These are phyloP conservation scores for Paracoccidioides brasiliensis DNA, from an alignment of 2,329 filamentous ascomycete genomes.

Conservation along the genomic window DNA sequence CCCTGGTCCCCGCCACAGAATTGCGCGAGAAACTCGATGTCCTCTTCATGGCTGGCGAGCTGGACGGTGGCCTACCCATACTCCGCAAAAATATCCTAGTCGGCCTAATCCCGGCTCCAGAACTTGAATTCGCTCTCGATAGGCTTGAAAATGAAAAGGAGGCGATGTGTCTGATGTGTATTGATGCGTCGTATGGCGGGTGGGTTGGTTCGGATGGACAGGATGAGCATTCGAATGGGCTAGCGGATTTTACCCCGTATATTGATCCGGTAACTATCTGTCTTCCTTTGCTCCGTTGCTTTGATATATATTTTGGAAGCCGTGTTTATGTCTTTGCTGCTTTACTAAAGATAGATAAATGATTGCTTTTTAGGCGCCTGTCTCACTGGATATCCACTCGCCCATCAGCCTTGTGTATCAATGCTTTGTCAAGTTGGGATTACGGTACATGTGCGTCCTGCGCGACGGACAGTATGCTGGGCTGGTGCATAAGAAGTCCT, in stretches of 20 bases:
- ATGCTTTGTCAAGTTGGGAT: slow-evolving; percentile 84
- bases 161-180: slow-evolving; percentile 66
- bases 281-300: not conserved
- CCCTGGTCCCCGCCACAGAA: slow-evolving; percentile 61
- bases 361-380: slow-evolving; percentile 47
- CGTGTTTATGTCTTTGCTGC: no score
- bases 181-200: slow-evolving; percentile 39
- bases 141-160: slow-evolving; percentile 62
- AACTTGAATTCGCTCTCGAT: slow-evolving; percentile 86
- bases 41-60: slow-evolving; percentile 71
- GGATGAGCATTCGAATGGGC: slow-evolving; percentile 40
- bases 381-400: slow-evolving; percentile 75
- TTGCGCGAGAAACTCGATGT: slow-evolving; percentile 70
- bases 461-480: slow-evolving; percentile 75
- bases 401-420: slow-evolving; percentile 95
- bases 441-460: slow-evolving; percentile 84
- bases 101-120: slow-evolving; percentile 83
- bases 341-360: slow-evolving; percentile 4
- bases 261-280: slow-evolving; percentile 63
- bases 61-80: slow-evolving; percentile 86
- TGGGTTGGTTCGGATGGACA: slow-evolving; percentile 44
- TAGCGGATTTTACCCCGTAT: slow-evolving; percentile 76
- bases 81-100: slow-evolving; percentile 66
- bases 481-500: slow-evolving; percentile 93
- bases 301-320: not conserved